Conservation (phyloP, 2,329 filamentous ascomycete genomes). For the Penicillium sp. region DNA sequence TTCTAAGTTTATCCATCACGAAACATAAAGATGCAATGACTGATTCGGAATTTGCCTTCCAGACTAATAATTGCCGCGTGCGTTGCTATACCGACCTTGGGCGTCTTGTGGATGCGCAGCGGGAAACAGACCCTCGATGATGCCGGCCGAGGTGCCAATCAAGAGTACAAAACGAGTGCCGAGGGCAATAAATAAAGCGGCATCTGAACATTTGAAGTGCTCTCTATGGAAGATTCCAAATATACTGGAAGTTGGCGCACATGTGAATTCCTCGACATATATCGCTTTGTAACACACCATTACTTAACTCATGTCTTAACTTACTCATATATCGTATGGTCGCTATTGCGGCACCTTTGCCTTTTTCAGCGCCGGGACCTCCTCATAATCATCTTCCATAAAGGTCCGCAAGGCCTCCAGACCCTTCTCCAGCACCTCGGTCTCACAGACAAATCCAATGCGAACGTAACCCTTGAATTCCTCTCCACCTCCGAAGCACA, state of each 20-base stretch:
- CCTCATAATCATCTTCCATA: conserved; percentile 56
- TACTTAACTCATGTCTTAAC: not conserved
- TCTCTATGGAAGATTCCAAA: not conserved
- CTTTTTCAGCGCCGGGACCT: conserved; percentile 41
- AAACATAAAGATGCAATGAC: not conserved
- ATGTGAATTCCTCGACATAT: too few relatives aligned
- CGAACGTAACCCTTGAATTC: conserved; percentile 74
- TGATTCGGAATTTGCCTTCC: not conserved
- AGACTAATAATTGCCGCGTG: not conserved
- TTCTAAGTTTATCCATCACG: too few relatives aligned
- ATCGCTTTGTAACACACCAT: not conserved
- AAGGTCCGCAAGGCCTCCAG: conserved; percentile 57
- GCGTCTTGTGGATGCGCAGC: not conserved
- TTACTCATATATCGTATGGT: not conserved
- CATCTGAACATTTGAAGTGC: not conserved
- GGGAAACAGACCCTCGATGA: not conserved
- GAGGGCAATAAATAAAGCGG: not conserved
- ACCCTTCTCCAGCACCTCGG: conserved; percentile 65
- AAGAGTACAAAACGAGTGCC: not conserved
- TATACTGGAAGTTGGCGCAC: too few relatives aligned
- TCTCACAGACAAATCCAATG: conserved; percentile 73
- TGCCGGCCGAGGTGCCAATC: not conserved
- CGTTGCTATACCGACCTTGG: not conserved
- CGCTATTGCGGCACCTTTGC: conserved; percentile 10
- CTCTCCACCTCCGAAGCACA: conserved; percentile 65